Conservation (phyloP, 257 asterid species). For the Solanum phureja region DNA sequence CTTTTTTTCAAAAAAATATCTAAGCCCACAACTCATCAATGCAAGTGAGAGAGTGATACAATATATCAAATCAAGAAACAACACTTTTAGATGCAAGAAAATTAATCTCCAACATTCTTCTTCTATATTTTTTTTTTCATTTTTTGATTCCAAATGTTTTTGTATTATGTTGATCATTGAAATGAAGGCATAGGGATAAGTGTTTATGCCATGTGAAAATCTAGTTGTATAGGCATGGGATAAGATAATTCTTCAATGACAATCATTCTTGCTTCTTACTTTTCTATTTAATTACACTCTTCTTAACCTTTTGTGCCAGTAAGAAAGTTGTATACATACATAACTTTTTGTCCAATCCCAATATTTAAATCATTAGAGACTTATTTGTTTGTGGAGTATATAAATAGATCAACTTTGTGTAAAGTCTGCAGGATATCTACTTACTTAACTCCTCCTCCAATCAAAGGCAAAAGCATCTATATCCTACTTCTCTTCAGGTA, state of each 20-base stretch:
- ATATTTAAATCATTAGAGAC: background rate
- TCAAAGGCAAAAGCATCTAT: background rate
- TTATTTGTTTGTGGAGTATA: background rate
- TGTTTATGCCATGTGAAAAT: conserved; percentile 45
- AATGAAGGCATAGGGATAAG: conserved; percentile 16
- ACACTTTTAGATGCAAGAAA: background rate
- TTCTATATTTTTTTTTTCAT: background rate
- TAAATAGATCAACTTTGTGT: background rate
- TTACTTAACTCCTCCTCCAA: background rate
- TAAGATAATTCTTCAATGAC: conserved; percentile 30
- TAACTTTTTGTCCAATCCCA: background rate
- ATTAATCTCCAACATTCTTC: background rate
- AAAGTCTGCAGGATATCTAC: background rate
- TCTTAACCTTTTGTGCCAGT: conserved; percentile 6
- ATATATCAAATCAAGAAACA: background rate
- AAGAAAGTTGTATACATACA: background rate
- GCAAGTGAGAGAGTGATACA: background rate
- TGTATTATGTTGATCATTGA: background rate
- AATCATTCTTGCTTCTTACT: conserved; percentile 29
- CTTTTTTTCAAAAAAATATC: background rate
- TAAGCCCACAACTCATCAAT: background rate
- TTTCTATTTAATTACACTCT: background rate
- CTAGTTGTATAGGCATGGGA: conserved; percentile 65
- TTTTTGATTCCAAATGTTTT: background rate
- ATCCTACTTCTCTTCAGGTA: background rate